Evolutionary conservation across 441 rosid genomes (phyloP).

Genomic region (Eutrema salsugineum): DNA sequence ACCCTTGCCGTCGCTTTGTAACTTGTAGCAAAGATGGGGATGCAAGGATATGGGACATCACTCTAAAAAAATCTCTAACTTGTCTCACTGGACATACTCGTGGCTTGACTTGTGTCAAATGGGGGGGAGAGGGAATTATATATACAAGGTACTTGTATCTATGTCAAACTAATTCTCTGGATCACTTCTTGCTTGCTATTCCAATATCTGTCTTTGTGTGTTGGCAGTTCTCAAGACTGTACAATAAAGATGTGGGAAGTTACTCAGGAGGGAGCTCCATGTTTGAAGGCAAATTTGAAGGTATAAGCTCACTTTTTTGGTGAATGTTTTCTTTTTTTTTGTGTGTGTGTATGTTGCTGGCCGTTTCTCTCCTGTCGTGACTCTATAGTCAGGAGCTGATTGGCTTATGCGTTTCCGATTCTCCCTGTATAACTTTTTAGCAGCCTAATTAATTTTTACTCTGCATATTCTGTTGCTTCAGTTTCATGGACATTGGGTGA

Average conservation of each 20-base stretch:
- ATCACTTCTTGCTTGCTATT: too few species aligned
- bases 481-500: constrained; percentile 92
- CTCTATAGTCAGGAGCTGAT: too few species aligned
- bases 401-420: too few species aligned
- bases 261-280: too few species aligned
- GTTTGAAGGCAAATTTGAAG: too few species aligned
- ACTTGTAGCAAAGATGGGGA: constrained; percentile 92
- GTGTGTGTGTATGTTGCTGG: too few species aligned
- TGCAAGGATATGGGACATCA: constrained; percentile 85
- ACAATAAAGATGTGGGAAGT: constrained; percentile 74
- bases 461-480: neutral
- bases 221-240: constrained; percentile 75
- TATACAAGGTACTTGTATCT: constrained; percentile 56
- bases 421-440: too few species aligned
- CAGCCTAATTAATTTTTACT: too few species aligned
- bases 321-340: too few species aligned
- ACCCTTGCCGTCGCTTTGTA: constrained; percentile 78
- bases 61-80: constrained; percentile 54
- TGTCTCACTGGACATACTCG: constrained; percentile 73
- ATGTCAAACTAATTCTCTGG: too few species aligned
- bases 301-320: too few species aligned
- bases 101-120: constrained; percentile 85
- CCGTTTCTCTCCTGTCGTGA: too few species aligned
- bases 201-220: neutral
- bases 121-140: constrained; percentile 87